Evolutionary conservation across 768 basidiomycete species (phyloP), one percentile per base, ranked within the genome.

Genomic region (Kondoa malvinella): DNA sequence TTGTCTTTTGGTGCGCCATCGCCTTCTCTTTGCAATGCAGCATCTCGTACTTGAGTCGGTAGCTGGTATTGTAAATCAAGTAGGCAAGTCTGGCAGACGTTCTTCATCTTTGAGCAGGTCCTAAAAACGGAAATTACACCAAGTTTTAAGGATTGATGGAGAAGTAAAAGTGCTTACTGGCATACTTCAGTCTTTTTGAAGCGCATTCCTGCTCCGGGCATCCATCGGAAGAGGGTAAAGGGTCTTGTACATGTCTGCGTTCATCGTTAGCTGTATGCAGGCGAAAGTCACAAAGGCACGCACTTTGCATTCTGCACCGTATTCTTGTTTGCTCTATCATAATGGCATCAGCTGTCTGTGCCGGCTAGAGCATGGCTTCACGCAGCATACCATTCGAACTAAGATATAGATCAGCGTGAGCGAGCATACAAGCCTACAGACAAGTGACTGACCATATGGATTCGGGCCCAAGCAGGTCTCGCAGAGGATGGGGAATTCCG

Each of bases 161-260:
- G 12, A 50, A 21, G 21, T 50, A 50, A 8, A 8, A 50, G 21
- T 8, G 21, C 40, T 50, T 8, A 50, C 40, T 94, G 92, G 78
- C 92, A 95, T 69, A 96, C 85, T 69, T 95, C 91, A 14, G 95
- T 99, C 68, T 90, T 88, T 81, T 97, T 97, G 84, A 84, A 96
- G 31, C 94, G 86, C 76, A 86, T 87, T 56, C 92, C 94, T 1
- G 85, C 70, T 58, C 95, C 95, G 1, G 95, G 92, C 75, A 96
- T 94, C 95, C 95, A 99, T 56, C 91, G 87, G 79, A 99, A 99
- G 73, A 96, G 87, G 40, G 73, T 73, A 64, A 74, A 72, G 0
- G 72, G 95, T 27, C 95, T 83, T 1, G 92, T 91, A 76, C 95
- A 99, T 65, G 94, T 50, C 40, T 50, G 40, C 40, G 8, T 50